Evolutionary conservation across 495 filamentous ascomycete species (phyloP), one percentile per base, ranked within the genome.

Genomic region (Penicillium soppii): DNA sequence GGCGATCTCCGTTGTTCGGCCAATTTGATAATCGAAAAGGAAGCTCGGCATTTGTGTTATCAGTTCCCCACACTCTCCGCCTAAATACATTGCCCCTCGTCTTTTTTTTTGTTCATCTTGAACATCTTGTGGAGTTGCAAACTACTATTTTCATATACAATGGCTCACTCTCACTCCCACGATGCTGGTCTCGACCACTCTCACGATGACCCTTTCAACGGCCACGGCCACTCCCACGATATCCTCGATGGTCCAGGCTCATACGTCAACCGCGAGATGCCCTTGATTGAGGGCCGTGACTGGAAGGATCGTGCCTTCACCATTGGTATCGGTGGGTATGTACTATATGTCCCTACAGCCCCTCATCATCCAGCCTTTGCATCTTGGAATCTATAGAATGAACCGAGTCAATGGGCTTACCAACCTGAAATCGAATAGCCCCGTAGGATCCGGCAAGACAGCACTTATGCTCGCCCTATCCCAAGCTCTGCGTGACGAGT

Each of bases 371-470:
- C n/a, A n/a, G n/a, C n/a, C n/a, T n/a, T n/a, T n/a, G n/a, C n/a
- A n/a, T n/a, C n/a, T n/a, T n/a, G n/a, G n/a, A n/a, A n/a, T n/a
- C n/a, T n/a, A n/a, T n/a, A n/a, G n/a, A n/a, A n/a, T n/a, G n/a
- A n/a, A n/a, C n/a, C n/a, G n/a, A 36, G 9, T 17, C 27, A 25
- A n/a, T 15, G 4, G 8, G 13, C 47, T 49, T 17, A 49, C 27
- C 16, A 30, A 9, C 12, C 20, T 2, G 0, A 3, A 30, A 30
- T 12, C 8, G 10, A 19, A 41, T 57, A 97, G 94, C 45, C 94
- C 94, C 61, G 94, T 98, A 41, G 94, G 94, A 52, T 97, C 94
- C 21, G 94, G 94, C 61, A 98, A 98, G 69, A 97, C 94, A 13
- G 94, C 94, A 35, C 80, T 97, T 17, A 96, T 97, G 92, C 83